phyloP scores from a whole-genome alignment of 2,329 filamentous ascomycete genomes.

The Aspergillus udagawae region DNA sequence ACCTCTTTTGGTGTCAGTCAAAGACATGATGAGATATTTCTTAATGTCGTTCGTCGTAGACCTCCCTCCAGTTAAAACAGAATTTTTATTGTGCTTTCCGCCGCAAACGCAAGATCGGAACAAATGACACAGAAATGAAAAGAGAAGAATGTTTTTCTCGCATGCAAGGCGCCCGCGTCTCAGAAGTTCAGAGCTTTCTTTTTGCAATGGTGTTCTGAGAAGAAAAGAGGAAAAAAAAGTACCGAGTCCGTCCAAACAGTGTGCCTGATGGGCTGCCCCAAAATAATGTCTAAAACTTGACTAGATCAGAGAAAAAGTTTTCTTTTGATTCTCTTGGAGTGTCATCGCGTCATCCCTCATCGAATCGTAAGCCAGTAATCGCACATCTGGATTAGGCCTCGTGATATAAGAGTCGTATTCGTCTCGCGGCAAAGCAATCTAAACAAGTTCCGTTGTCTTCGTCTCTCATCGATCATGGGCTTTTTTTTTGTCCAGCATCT shows the following conservation, averaged over 20 bases:
- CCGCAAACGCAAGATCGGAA: constrained; percentile 16
- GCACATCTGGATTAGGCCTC: constrained; percentile 35
- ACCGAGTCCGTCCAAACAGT: constrained; percentile 28
- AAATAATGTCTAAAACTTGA: constrained; percentile 40
- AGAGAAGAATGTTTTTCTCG: constrained; percentile 14
- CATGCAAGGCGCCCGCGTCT: constrained; percentile 24
- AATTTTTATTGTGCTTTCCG: constrained; percentile 20
- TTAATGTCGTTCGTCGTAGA: constrained; percentile 36
- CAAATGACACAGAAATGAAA: constrained; percentile 5
- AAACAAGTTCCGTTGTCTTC: constrained; percentile 31
- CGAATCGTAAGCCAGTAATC: constrained; percentile 44
- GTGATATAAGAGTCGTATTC: constrained; percentile 41
- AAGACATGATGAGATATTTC: constrained; percentile 25
- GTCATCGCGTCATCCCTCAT: constrained; percentile 47
- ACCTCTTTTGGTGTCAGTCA: constrained; percentile 29
- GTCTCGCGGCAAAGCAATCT: constrained; percentile 39
- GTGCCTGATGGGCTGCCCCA: constrained; percentile 38
- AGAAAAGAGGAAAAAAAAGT: constrained; percentile 22
- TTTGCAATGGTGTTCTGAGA: constrained; percentile 29
- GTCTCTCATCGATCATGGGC: constrained; percentile 24
- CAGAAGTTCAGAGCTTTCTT: constrained; percentile 22
- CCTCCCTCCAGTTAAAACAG: constrained; percentile 25
- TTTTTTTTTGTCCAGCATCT: constrained; percentile 29
- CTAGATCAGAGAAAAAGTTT: constrained; percentile 38
- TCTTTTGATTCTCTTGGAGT: constrained; percentile 37